Evolutionary conservation across 768 basidiomycete species (phyloP).

Genomic region (Pholiota molesta): DNA sequence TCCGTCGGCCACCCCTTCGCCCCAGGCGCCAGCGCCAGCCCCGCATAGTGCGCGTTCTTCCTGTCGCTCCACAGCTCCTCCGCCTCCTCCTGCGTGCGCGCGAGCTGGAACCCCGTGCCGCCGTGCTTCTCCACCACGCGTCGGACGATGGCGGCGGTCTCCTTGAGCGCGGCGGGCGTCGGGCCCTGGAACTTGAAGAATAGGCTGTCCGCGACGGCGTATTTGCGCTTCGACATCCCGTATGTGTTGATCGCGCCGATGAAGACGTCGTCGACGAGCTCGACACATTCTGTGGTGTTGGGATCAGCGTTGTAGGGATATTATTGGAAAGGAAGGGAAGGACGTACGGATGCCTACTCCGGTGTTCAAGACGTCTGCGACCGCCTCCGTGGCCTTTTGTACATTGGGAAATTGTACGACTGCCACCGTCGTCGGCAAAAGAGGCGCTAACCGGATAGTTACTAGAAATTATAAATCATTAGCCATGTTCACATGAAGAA

Average conservation of each 20-base stretch:
- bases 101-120: constrained; percentile 67
- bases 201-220: constrained; percentile 67
- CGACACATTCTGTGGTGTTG: constrained; percentile 70
- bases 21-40: constrained; percentile 59
- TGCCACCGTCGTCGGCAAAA: constrained; percentile 82
- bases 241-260: constrained; percentile 64
- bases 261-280: constrained; percentile 74
- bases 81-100: constrained; percentile 65
- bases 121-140: constrained; percentile 65
- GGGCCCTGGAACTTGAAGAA: constrained; percentile 90
- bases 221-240: constrained; percentile 56
- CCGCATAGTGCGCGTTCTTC: constrained; percentile 65
- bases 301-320: neutral
- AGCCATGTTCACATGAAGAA: no score
- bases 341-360: constrained; percentile 78
- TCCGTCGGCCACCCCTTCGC: constrained; percentile 71
- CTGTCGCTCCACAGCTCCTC: constrained; percentile 73
- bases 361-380: constrained; percentile 68
- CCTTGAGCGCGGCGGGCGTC: constrained; percentile 56
- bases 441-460: constrained; percentile 79
- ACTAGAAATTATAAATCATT: constrained; percentile 39
- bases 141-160: constrained; percentile 62
- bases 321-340: constrained; percentile 2
- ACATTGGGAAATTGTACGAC: constrained; percentile 82
- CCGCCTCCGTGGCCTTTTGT: constrained; percentile 72